A percentile compares a stretch with the other conserved stretches of the same genome.
These are phyloP conservation scores for Alternaria sp. DNA, from an alignment of 2,329 filamentous ascomycete genomes.

Conservation along the genomic window DNA sequence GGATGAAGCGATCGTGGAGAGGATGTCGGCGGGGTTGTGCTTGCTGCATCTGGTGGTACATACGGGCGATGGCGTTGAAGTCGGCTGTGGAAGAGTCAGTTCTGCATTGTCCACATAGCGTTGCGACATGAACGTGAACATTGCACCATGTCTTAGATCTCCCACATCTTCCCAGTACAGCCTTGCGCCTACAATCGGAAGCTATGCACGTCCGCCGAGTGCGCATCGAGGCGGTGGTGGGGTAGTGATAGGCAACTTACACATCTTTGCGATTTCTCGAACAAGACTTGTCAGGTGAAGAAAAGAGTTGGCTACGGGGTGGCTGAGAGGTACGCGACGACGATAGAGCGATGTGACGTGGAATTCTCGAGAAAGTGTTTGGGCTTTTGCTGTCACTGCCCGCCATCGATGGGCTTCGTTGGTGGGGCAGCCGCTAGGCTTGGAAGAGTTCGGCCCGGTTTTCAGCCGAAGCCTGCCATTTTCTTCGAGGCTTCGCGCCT, in stretches of 20 bases:
- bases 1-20: background rate
- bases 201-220: background rate
- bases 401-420: slow-evolving; percentile 25
- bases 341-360: slow-evolving; percentile 7
- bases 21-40: background rate
- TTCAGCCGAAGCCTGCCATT: slow-evolving; percentile 23
- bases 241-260: slow-evolving; percentile 14
- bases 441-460: slow-evolving; percentile 22
- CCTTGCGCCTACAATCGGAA: background rate
- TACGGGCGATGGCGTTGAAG: slow-evolving; percentile 21
- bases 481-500: slow-evolving; percentile 17
- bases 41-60: slow-evolving; percentile 1
- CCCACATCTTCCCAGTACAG: background rate
- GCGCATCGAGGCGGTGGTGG: slow-evolving; percentile 11
- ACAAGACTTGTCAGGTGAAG: background rate
- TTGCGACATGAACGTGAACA: background rate
- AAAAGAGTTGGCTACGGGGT: background rate
- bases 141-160: too few relatives aligned
- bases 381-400: slow-evolving; percentile 30
- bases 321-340: slow-evolving; percentile 12
- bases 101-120: fast-evolving
- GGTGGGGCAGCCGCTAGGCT: slow-evolving; percentile 33
- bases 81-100: slow-evolving; percentile 15
- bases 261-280: slow-evolving; percentile 13
- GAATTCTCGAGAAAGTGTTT: slow-evolving; percentile 22